phyloP scores from a whole-genome alignment of 768 basidiomycete species.

The Calocera cornea region DNA sequence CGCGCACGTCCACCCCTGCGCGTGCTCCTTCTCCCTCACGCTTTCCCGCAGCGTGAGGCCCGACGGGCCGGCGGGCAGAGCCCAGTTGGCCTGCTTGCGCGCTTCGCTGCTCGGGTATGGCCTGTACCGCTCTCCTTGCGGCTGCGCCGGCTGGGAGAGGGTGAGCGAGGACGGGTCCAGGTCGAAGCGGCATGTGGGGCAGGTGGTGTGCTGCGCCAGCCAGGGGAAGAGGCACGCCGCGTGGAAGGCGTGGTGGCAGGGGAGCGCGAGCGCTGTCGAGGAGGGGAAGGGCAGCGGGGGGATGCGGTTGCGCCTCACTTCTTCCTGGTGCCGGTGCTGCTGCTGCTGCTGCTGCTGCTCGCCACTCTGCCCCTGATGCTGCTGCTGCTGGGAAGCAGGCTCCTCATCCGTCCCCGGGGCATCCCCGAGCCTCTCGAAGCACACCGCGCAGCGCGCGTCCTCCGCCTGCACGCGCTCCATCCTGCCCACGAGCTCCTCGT shows the following conservation, averaged over 20 bases:
- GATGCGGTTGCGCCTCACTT: not conserved
- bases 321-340: not conserved
- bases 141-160: not conserved
- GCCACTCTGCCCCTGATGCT: not conserved
- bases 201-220: constrained; percentile 6
- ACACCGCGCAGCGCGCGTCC: not conserved
- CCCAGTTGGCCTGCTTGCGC: not conserved
- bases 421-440: constrained; percentile 1
- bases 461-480: not conserved
- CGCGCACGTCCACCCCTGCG: not conserved
- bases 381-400: not conserved
- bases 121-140: not conserved
- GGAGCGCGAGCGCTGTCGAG: not conserved
- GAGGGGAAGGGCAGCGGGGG: not conserved
- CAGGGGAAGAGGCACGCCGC: constrained; percentile 9
- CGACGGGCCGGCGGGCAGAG: not conserved
- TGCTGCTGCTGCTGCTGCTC: not conserved
- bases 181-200: not conserved
- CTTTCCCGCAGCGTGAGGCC: not conserved
- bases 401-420: not conserved
- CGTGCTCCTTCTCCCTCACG: not conserved
- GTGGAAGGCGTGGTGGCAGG: constrained; percentile 14
- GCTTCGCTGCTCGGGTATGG: not conserved
- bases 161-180: not conserved
- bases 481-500: not conserved